Percentiles rank a stretch among this genome's conserved stretches.
Evolutionary conservation across 2,329 filamentous ascomycete species (phyloP).

Genomic region (Ophiostoma novo-ulmi): DNA sequence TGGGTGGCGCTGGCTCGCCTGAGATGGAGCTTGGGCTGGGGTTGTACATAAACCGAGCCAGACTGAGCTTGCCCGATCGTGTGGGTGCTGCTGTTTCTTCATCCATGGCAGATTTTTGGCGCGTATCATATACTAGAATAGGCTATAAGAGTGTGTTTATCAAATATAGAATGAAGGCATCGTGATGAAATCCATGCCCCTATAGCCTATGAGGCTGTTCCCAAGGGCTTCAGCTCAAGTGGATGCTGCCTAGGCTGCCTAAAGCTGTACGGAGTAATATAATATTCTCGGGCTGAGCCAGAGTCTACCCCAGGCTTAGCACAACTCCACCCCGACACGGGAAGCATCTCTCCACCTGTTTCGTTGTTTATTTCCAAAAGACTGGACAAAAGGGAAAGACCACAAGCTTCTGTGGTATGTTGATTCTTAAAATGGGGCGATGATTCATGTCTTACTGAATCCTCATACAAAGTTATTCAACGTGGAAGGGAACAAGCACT

Average conservation of each 20-base stretch:
- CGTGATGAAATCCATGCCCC: not conserved
- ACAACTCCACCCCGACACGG: not conserved
- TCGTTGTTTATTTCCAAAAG: not conserved
- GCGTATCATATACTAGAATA: not conserved
- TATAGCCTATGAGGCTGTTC: not conserved
- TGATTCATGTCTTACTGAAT: no score
- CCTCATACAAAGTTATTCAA: no score
- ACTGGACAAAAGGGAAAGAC: not conserved
- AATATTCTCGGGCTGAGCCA: not conserved
- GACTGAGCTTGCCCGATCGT: not conserved
- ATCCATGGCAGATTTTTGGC: not conserved
- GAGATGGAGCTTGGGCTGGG: not conserved
- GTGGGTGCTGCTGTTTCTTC: not conserved
- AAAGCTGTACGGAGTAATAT: not conserved
- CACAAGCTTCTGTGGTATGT: not conserved
- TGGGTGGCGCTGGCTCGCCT: not conserved
- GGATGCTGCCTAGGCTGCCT: constrained; percentile 2
- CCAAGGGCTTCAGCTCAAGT: not conserved
- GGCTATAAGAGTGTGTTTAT: not conserved
- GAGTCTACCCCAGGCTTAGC: not conserved
- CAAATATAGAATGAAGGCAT: not conserved
- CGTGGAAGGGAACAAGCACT: no score
- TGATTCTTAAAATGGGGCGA: no score
- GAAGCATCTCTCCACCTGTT: not conserved
- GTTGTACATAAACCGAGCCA: constrained; percentile 7